Evolutionary conservation across 768 basidiomycete species (phyloP).

Genomic region (Agrocybe chaxingu): DNA sequence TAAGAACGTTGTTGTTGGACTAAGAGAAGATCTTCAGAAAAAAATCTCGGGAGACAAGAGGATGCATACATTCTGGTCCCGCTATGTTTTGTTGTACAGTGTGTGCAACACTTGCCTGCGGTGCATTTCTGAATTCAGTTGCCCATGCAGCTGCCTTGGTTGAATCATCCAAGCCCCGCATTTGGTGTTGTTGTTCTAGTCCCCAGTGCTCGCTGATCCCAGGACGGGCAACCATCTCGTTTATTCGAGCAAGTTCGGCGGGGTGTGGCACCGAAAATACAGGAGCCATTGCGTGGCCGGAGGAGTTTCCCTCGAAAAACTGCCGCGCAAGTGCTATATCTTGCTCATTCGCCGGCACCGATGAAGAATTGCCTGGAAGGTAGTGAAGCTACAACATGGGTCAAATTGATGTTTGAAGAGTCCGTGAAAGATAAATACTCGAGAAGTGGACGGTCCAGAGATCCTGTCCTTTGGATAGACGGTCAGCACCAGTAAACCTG

Average conservation of each 20-base stretch:
- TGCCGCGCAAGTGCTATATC: constrained; percentile 76
- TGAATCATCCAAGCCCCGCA: constrained; percentile 32
- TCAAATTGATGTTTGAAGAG: not conserved
- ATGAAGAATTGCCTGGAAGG: constrained; percentile 56
- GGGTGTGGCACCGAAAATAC: constrained; percentile 31
- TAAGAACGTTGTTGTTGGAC: constrained; percentile 42
- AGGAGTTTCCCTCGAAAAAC: constrained; percentile 60
- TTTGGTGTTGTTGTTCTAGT: constrained; percentile 43
- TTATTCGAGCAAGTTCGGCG: constrained; percentile 26
- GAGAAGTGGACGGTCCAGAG: constrained; percentile 68
- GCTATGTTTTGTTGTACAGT: constrained; percentile 32
- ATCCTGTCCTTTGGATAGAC: constrained; percentile 57
- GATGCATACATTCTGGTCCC: constrained; percentile 36
- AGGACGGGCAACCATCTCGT: constrained; percentile 26
- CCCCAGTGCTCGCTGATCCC: constrained; percentile 53
- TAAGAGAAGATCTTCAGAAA: constrained; percentile 10
- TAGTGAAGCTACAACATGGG: constrained; percentile 58
- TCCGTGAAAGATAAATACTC: constrained; percentile 38
- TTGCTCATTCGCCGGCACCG: constrained; percentile 50
- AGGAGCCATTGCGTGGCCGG: constrained; percentile 28
- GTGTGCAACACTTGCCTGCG: constrained; percentile 21
- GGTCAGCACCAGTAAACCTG: constrained; percentile 3
- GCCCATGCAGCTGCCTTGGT: constrained; percentile 45
- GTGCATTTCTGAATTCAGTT: constrained; percentile 45
- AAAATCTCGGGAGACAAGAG: not conserved